These are phyloP conservation scores for Sporobolomyces roseus DNA, from an alignment of 768 basidiomycete genomes.

Conservation along the genomic window DNA sequence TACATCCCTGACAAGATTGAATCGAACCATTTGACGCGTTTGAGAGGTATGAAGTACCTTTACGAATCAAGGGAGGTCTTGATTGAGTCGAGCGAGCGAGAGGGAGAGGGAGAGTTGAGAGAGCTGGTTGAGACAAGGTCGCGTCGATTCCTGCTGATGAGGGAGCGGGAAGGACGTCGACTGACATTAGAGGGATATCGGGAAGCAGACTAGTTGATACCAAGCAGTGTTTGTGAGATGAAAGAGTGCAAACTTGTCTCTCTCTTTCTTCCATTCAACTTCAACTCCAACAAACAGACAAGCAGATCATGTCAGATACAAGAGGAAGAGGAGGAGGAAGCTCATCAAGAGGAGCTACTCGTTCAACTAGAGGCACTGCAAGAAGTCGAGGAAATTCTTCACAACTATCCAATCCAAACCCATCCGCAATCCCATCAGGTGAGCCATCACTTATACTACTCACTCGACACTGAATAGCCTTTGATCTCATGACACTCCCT, in stretches of 20 bases:
- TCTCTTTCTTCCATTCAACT: too few species aligned
- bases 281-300: neutral
- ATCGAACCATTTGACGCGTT: neutral
- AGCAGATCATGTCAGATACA: neutral
- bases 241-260: neutral
- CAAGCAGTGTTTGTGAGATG: neutral
- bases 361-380: neutral
- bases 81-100: neutral
- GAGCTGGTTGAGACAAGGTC: too few species aligned
- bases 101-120: neutral
- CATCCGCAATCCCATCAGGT: too few species aligned
- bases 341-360: neutral
- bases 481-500: too few species aligned
- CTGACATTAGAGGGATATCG: neutral
- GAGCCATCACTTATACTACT: too few species aligned
- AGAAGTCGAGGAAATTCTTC: too few species aligned
- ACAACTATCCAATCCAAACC: too few species aligned
- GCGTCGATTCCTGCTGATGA: too few species aligned
- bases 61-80: neutral
- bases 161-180: too few species aligned
- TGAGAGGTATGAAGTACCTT: slow-evolving; percentile 13
- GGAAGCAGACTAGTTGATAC: neutral
- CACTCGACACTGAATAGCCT: too few species aligned
- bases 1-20: neutral
- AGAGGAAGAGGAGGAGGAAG: neutral